Evolutionary conservation across 1,139 yeast species (phyloP), one percentile per base, ranked within the genome.

Genomic region (Zygosaccharomyces pseudobailii): DNA sequence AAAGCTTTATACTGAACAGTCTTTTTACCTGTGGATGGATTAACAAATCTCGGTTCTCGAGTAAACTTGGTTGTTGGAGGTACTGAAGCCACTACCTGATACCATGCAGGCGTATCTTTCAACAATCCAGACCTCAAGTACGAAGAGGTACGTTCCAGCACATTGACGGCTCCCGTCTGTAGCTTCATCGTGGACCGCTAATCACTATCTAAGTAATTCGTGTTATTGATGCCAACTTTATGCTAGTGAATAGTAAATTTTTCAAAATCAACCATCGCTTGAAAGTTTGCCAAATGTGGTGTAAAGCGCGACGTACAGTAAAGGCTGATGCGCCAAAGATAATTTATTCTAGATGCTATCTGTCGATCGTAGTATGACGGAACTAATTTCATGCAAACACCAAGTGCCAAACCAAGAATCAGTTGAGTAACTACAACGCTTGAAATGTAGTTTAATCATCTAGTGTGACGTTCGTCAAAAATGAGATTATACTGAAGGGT

Each of bases 21-120:
- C 8, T 50, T 50, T 39, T 46, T 48, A 21, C 55, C 55, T 5
- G 52, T 63, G 4, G 60, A 52, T 9, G 78, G 54, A 74, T 68
- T 54, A 62, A 68, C 59, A 48, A 62, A 49, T 52, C 73, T 75
- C 54, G 85, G 73, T 46, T 70, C 70, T 41, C 75, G 71, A 13
- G 69, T 65, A 51, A 84, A 75, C 57, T 82, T 80, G 51, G 75
- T 77, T 42, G 76, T 72, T 33, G 97, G 96, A 34, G 96, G 96
- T 57, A 84, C 76, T 33, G 81, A 74, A 3, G 87, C 87, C 23
- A 90, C 87, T 7, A 86, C 89, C 54, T 84, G 81, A 67, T 77
- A 87, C 97, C 97, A 90, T 0, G 83, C 83, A 3, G 97, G 97
- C 58, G 85, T 85, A 28, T 76, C 69, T 33, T 69, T 72, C 48